phyloP scores from a whole-genome alignment of 2,329 filamentous ascomycete genomes.

The Cucurbitaria berberidis region DNA sequence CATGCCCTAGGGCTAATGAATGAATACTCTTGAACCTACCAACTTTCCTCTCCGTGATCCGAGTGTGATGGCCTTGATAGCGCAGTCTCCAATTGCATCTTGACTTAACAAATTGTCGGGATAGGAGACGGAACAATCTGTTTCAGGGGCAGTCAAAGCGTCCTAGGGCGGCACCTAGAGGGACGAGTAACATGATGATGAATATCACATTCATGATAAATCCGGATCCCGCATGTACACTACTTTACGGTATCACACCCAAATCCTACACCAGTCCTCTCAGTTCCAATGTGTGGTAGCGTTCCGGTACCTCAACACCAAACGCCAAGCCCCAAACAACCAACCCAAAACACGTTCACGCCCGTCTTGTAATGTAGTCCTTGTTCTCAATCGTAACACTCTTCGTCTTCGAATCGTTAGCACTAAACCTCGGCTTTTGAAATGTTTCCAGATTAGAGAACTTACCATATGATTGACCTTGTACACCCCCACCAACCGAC shows the following conservation, averaged over 20 bases:
- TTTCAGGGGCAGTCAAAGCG: no score
- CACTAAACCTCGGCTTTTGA: not conserved
- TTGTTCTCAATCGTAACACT: slow-evolving; percentile 61
- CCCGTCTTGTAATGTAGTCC: slow-evolving; percentile 49
- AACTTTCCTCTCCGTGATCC: not conserved
- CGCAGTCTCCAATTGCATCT: no score
- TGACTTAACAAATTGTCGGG: no score
- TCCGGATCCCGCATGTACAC: slow-evolving; percentile 8
- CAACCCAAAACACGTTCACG: slow-evolving; percentile 9
- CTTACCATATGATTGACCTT: slow-evolving; percentile 95
- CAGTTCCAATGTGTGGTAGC: not conserved
- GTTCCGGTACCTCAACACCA: slow-evolving; percentile 2
- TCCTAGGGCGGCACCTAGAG: no score
- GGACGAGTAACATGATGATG: no score
- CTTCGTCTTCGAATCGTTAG: slow-evolving; percentile 54
- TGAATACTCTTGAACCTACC: not conserved
- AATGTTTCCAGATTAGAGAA: slow-evolving; percentile 1
- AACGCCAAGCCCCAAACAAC: slow-evolving; percentile 6
- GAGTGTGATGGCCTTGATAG: not conserved
- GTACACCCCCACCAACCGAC: slow-evolving; percentile 93
- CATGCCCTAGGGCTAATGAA: slow-evolving; percentile 25
- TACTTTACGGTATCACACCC: slow-evolving; percentile 12
- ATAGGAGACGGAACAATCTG: no score
- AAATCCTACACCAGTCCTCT: slow-evolving; percentile 1
- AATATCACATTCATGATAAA: slow-evolving; percentile 8